These are phyloP conservation scores for Akanthomyces dipterigenus DNA, from an alignment of 2,329 filamentous ascomycete genomes.

Conservation along the genomic window DNA sequence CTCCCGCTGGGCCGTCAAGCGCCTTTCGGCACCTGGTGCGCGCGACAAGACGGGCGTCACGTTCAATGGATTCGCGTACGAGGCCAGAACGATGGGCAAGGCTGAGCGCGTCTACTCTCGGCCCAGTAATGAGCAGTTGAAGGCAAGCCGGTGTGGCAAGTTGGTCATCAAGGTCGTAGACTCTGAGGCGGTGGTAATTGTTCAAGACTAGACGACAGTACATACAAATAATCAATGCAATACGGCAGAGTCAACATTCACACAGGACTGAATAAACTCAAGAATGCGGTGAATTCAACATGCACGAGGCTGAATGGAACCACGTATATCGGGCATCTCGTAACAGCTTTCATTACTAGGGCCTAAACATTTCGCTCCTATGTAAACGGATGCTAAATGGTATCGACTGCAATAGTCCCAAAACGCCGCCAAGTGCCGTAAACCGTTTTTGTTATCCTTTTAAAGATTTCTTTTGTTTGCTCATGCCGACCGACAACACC, in stretches of 20 bases:
- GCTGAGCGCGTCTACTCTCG: conserved; percentile 1
- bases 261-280: no score
- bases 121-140: conserved; percentile 9
- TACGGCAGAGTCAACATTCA: no score
- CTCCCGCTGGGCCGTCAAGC: conserved; percentile 14
- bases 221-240: not conserved
- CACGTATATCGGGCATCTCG: conserved; percentile 19
- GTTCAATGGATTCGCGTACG: conserved; percentile 17
- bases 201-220: not conserved
- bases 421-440: conserved; percentile 32
- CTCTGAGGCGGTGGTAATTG: conserved; percentile 17
- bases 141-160: conserved; percentile 12
- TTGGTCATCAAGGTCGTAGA: conserved; percentile 15
- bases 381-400: conserved; percentile 24
- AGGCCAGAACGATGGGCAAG: conserved; percentile 15
- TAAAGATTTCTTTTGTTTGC: conserved; percentile 14
- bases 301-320: not conserved
- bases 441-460: conserved; percentile 15
- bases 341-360: conserved; percentile 28
- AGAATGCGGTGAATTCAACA: not conserved
- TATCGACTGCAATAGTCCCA: conserved; percentile 30
- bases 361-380: conserved; percentile 26
- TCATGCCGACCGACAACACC: conserved; percentile 13
- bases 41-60: conserved; percentile 15
- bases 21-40: conserved; percentile 16